A percentile compares a stretch with the other conserved stretches of the same genome.
These are phyloP conservation scores for Trametes cinnabarina DNA, from an alignment of 768 basidiomycete genomes.

Conservation along the genomic window DNA sequence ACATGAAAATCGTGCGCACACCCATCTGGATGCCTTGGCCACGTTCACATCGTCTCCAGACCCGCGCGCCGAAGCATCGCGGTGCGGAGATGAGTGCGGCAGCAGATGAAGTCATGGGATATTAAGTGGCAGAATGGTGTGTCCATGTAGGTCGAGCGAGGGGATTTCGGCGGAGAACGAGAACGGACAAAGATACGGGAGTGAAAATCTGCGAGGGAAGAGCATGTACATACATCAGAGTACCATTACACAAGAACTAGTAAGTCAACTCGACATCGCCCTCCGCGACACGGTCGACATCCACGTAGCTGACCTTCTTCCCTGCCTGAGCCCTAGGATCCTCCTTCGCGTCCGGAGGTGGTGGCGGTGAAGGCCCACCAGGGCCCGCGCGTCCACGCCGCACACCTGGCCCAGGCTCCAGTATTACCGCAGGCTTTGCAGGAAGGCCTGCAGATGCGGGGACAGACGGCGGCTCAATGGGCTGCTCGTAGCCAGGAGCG, in stretches of 20 bases:
- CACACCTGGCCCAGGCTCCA: slow-evolving; percentile 45
- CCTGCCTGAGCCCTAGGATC: slow-evolving; percentile 90
- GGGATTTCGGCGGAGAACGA: neutral
- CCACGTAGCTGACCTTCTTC: slow-evolving; percentile 89
- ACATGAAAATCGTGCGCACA: neutral
- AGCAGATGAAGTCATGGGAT: neutral
- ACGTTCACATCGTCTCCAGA: slow-evolving; percentile 7
- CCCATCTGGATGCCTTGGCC: neutral
- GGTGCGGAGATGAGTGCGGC: slow-evolving; percentile 2
- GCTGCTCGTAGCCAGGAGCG: slow-evolving; percentile 48
- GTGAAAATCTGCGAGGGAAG: slow-evolving; percentile 5
- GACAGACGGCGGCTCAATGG: slow-evolving; percentile 36
- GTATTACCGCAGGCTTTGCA: slow-evolving; percentile 61
- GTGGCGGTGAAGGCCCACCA: slow-evolving; percentile 65
- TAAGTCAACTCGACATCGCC: slow-evolving; percentile 45
- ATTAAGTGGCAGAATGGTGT: slow-evolving; percentile 1
- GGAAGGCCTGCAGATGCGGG: slow-evolving; percentile 75
- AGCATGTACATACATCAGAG: slow-evolving; percentile 9
- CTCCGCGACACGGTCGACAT: slow-evolving; percentile 92
- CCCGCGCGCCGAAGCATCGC: slow-evolving; percentile 6
- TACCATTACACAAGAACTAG: slow-evolving; percentile 27
- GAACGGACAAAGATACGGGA: neutral
- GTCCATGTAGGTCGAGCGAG: neutral
- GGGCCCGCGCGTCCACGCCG: slow-evolving; percentile 40
- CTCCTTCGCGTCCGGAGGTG: slow-evolving; percentile 86